Evolutionary conservation across 257 asterid genomes (phyloP).

Genomic region (Craterostigma plantagineum): DNA sequence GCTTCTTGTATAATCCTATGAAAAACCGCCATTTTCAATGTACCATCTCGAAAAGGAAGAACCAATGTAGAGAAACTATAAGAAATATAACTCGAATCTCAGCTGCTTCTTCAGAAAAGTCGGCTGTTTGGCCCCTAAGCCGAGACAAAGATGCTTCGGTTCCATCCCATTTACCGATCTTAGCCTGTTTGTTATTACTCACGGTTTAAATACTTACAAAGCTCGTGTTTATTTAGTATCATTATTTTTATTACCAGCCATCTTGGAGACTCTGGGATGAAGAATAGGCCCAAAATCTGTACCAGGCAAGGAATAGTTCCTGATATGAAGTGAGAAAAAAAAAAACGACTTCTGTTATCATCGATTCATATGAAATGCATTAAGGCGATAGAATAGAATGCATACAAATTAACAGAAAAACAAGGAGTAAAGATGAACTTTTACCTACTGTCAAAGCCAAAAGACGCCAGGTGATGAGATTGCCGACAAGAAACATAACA

Average conservation of each 20-base stretch:
- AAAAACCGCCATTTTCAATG: neutral
- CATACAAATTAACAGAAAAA: neutral
- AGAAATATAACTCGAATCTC: constrained; percentile 42
- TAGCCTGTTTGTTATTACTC: constrained; percentile 36
- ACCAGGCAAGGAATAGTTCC: constrained; percentile 63
- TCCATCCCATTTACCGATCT: constrained; percentile 39
- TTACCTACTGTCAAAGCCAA: constrained; percentile 51
- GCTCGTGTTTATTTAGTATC: neutral
- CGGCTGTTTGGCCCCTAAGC: constrained; percentile 40
- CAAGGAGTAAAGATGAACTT: constrained; percentile 1
- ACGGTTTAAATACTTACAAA: constrained; percentile 1
- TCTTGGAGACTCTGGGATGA: constrained; percentile 88
- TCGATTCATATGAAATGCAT: neutral
- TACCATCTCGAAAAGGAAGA: constrained; percentile 3
- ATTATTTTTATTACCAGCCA: constrained; percentile 51
- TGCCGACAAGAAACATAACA: constrained; percentile 57
- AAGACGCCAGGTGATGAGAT: constrained; percentile 57
- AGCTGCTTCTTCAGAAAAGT: constrained; percentile 47
- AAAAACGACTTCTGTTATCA: neutral
- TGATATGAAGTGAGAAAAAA: constrained; percentile 12
- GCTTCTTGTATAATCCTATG: constrained; percentile 50
- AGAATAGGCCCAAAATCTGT: constrained; percentile 48
- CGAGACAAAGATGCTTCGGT: constrained; percentile 43
- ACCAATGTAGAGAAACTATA: constrained; percentile 5
- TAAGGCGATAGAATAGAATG: too few species aligned